Base-by-base conservation (phyloP, 805 yeast species). In the Komagataella kurtzmanii region DNA sequence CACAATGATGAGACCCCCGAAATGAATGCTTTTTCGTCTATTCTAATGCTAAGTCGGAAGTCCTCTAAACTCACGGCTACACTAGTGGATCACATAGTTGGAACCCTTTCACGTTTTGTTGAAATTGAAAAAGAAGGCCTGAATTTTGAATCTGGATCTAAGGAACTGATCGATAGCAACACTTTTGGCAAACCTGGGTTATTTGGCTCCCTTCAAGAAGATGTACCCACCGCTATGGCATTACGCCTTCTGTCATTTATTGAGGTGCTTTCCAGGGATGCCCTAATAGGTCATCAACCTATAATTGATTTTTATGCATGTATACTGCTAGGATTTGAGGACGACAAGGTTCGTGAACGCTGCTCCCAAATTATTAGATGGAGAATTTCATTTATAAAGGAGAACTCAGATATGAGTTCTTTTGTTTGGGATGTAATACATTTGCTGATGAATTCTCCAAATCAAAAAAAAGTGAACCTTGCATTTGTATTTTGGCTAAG, bases 401-500 rank as follows among this genome's bases (percentile, higher is more conserved):
- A 10, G n/a, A 44, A 24, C 18, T 18, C 17, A 10, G 46, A 23
- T 12, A 36, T 50, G 44, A 46, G 24, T 18, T 6, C 3, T 24
- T 30, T 24, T 3, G 12, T 46, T 14, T 50, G 52, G 52, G 46
- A 36, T n/a, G 24, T 19, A n/a, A 50, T 50, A 21, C 17, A n/a
- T 3, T 19, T 45, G 14, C 45, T 50, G 5, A 24, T 50, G 45
- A 36, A 17, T 6, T n/a, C 51, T n/a, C 24, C 19, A 14, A 46
- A 36, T 14, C 23, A n/a, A 7, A 46, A n/a, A 40, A 46, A 50
- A 40, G 23, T 44, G n/a, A 40, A 23, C 36, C 43, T 40, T 23
- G 52, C 47, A 3, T 43, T 24, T 19, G 24, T 43, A 7, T 40
- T 50, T 17, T 50, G 52, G 52, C 45, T 50, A 23, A 18, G 52